phyloP scores from a whole-genome alignment of 2,329 filamentous ascomycete species.

The Xylaria sp. region DNA sequence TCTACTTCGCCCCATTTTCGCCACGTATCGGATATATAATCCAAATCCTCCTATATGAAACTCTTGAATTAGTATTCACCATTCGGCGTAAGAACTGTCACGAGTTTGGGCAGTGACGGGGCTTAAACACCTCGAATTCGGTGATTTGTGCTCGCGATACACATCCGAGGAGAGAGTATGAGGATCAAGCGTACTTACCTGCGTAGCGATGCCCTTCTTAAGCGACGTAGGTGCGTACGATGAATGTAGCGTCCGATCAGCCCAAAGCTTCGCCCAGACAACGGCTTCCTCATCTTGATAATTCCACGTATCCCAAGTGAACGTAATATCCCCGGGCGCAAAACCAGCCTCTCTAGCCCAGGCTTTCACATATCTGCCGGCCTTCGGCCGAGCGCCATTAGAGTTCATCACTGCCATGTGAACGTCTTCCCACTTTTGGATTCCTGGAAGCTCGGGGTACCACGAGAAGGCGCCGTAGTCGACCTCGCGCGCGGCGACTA shows the following conservation, averaged over 20 bases:
- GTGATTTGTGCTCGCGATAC: neutral
- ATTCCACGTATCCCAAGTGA: slow-evolving; percentile 36
- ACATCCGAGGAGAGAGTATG: neutral
- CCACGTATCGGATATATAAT: slow-evolving; percentile 31
- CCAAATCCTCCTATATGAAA: slow-evolving; percentile 25
- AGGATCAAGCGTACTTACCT: slow-evolving; percentile 4
- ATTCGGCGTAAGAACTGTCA: neutral
- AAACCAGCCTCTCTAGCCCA: slow-evolving; percentile 36
- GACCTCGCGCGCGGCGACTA: slow-evolving; percentile 53
- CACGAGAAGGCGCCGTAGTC: slow-evolving; percentile 37
- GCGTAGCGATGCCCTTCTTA: slow-evolving; percentile 19
- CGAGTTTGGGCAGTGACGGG: neutral
- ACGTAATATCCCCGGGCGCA: slow-evolving; percentile 20
- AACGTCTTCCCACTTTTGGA: slow-evolving; percentile 31
- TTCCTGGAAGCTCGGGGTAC: slow-evolving; percentile 32
- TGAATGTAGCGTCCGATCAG: slow-evolving; percentile 28
- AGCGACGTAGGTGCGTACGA: slow-evolving; percentile 29
- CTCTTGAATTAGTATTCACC: neutral
- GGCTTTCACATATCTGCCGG: slow-evolving; percentile 30
- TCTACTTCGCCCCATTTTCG: slow-evolving; percentile 27
- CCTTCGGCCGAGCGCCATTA: slow-evolving; percentile 29
- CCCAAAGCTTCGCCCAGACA: slow-evolving; percentile 30
- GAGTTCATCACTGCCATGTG: slow-evolving; percentile 31
- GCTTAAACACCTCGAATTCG: neutral
- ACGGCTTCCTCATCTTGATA: slow-evolving; percentile 34